Base-by-base conservation (phyloP, 441 rosid genomes). In the Erodium trifolium region DNA sequence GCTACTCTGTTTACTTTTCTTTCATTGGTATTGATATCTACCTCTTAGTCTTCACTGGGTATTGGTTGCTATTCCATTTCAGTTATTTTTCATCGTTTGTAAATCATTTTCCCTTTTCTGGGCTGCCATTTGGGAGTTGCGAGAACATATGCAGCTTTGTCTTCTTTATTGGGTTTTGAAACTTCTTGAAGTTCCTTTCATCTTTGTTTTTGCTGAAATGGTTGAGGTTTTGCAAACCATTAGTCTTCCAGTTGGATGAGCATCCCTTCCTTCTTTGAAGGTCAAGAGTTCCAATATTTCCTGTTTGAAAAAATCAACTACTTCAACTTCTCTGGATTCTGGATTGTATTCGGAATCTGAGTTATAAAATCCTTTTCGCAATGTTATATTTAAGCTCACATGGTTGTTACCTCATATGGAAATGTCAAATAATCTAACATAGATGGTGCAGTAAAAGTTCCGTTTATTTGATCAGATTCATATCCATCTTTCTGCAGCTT, bases 401-500 rank as follows among this genome's bases (percentile, higher is more conserved):
- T 67, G 60, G 68, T 16, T 29, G 68, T 65, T 71, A 8, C 60
- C 17, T 47, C 4, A 23, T 71, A 18, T 70, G 35, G 13, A 34
- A 43, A 10, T 43, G 10, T 43, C 12, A 43, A 12, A 10, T 43
- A 43, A 2, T 43, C 49, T 43, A 43, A 43, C 49, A 43, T 43
- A 43, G 49, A 43, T 43, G 49, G 49, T 9, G 49, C 49, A 9
- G 10, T 43, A 7, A 43, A 65, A 19, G 62, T 67, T 19, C 57
- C 29, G 11, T 75, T n/a, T 12, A 69, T 63, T 27, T 62, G 55
- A 45, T 34, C 17, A 27, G 6, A 66, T 39, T 31, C 49, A 53
- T 68, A 16, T 72, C 16, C 39, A 62, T 68, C 65, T 72, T 53
- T 72, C 86, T 31, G 34, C 34, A 93, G 96, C 78, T 86, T 73